Evolutionary conservation across 495 filamentous ascomycete genomes (phyloP).

Genomic region (Bombardia bombarda): DNA sequence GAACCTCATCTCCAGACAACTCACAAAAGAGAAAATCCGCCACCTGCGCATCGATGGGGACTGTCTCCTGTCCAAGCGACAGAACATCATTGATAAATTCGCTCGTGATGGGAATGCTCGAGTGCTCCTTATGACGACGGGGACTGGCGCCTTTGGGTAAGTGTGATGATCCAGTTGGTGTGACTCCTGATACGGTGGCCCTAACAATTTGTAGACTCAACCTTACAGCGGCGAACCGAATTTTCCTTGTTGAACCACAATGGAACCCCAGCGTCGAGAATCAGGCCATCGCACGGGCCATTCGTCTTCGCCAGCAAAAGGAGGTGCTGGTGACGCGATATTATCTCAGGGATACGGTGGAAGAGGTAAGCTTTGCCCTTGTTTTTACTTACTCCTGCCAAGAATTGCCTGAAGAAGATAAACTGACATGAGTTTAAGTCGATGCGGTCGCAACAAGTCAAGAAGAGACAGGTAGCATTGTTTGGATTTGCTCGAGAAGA

Average conservation of each 20-base stretch:
- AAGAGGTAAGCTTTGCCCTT: constrained; percentile 28
- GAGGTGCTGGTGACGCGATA: constrained; percentile 38
- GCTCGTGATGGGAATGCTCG: constrained; percentile 6
- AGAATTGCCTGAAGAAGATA: neutral
- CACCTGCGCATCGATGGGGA: constrained; percentile 15
- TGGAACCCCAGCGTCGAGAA: constrained; percentile 47
- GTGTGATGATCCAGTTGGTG: neutral
- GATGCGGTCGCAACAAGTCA: constrained; percentile 18
- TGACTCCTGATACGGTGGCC: neutral
- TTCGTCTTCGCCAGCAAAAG: constrained; percentile 39
- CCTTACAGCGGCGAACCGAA: constrained; percentile 36
- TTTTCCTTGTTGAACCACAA: constrained; percentile 45
- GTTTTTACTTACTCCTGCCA: neutral
- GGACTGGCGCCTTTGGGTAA: constrained; percentile 44
- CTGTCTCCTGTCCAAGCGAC: constrained; percentile 27
- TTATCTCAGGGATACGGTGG: constrained; percentile 37
- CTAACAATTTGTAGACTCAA: constrained; percentile 28
- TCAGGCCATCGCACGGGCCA: constrained; percentile 41
- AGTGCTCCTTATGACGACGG: constrained; percentile 46
- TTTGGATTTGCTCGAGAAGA: constrained; percentile 5
- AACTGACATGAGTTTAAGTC: constrained; percentile 7
- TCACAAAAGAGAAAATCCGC: constrained; percentile 16
- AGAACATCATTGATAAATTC: constrained; percentile 12
- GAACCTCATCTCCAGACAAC: constrained; percentile 26
- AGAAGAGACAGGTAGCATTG: constrained; percentile 12